These are phyloP conservation scores for Globisporangium alternatum DNA, from an alignment of 352 stramenopile species.

Conservation along the genomic window DNA sequence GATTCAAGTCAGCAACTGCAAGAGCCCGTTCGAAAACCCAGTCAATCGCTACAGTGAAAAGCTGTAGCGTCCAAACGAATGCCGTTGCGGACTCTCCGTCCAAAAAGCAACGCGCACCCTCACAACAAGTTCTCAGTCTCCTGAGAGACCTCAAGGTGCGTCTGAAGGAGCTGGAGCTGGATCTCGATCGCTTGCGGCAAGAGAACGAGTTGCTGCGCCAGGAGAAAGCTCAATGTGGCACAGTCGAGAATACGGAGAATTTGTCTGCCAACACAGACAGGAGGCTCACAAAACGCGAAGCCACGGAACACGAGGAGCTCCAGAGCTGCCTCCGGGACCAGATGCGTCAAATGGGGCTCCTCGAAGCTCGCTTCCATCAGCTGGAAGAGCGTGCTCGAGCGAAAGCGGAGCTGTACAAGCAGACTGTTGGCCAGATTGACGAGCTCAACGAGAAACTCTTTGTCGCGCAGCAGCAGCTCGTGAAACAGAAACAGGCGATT, in stretches of 20 bases:
- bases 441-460: constrained; percentile 44
- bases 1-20: neutral
- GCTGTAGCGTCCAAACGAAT: constrained; percentile 11
- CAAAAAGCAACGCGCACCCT: neutral
- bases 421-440: constrained; percentile 33
- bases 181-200: constrained; percentile 38
- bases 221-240: constrained; percentile 12
- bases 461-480: constrained; percentile 35
- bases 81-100: neutral
- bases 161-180: constrained; percentile 39
- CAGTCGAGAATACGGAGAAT: neutral
- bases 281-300: neutral
- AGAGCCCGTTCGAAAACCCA: neutral
- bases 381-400: constrained; percentile 36
- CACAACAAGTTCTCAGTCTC: constrained; percentile 16
- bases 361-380: constrained; percentile 52
- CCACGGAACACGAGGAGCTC: constrained; percentile 28
- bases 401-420: constrained; percentile 38
- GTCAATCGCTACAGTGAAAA: neutral
- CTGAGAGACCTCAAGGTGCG: constrained; percentile 38
- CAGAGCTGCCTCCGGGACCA: constrained; percentile 28
- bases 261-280: neutral
- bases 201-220: constrained; percentile 54
- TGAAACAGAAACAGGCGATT: constrained; percentile 34
- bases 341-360: constrained; percentile 41